A percentile compares a stretch with the other conserved stretches of the same genome.
Conservation (phyloP, 2,329 filamentous ascomycete species). For the Sclerotinia nivalis region DNA sequence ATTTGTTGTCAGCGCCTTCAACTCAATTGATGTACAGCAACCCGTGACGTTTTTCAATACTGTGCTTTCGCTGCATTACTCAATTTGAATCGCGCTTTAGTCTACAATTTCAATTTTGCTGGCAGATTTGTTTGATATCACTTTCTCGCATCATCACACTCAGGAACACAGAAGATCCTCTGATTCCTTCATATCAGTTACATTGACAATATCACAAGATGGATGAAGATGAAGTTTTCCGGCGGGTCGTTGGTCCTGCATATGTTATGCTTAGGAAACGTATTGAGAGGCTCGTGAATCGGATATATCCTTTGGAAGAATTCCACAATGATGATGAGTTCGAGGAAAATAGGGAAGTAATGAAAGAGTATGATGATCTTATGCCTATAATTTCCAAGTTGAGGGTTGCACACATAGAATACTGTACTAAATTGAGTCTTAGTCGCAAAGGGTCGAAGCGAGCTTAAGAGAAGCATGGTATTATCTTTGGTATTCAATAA, state of each 20-base stretch:
- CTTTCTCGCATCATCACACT: fast-evolving
- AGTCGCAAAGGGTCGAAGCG: background rate
- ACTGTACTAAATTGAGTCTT: background rate
- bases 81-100: background rate
- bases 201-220: background rate
- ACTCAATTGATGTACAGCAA: background rate
- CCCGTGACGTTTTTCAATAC: background rate
- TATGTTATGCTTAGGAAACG: background rate
- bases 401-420: background rate
- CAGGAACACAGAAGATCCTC: background rate
- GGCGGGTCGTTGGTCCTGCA: background rate
- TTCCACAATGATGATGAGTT: background rate
- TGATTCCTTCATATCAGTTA: background rate
- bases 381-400: background rate
- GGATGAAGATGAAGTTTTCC: background rate
- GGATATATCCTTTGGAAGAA: background rate
- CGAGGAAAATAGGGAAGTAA: background rate
- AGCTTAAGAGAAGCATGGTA: background rate
- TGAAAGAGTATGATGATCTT: background rate
- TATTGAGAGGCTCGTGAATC: background rate
- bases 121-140: background rate
- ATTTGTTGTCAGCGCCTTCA: background rate
- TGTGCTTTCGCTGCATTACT: background rate
- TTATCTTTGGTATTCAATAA: too few species aligned
- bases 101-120: background rate